A percentile compares a stretch with the other conserved stretches of the same genome.
phyloP scores from a whole-genome alignment of 2,329 filamentous ascomycete species.

The Simplicillium sp. region DNA sequence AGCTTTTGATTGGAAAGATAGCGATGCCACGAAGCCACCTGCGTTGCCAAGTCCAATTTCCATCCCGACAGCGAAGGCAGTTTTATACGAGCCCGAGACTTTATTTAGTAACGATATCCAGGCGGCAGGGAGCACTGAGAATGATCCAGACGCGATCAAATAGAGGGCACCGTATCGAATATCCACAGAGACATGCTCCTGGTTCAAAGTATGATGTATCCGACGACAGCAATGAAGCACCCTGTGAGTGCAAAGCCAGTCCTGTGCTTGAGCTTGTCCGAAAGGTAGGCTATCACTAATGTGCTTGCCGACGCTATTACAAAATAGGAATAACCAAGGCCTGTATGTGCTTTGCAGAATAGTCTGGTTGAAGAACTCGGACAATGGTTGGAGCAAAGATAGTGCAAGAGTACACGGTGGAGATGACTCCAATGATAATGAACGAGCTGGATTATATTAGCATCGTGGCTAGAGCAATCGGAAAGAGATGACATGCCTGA shows the following conservation, averaged over 20 bases:
- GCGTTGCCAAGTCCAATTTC: slow-evolving; percentile 6
- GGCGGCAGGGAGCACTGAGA: slow-evolving; percentile 4
- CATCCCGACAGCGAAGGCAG: slow-evolving; percentile 6
- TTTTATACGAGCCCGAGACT: slow-evolving; percentile 5
- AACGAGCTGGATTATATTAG: slow-evolving; percentile 2
- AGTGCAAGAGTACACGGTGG: slow-evolving; percentile 5
- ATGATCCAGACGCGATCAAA: slow-evolving; percentile 3
- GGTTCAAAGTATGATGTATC: slow-evolving; percentile 5
- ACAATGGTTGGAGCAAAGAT: slow-evolving; percentile 6
- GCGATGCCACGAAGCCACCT: slow-evolving; percentile 5
- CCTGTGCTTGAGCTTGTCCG: slow-evolving; percentile 3
- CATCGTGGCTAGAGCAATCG: background rate
- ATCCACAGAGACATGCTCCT: slow-evolving; percentile 1
- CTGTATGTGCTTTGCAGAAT: slow-evolving; percentile 3
- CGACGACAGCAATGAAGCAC: slow-evolving; percentile 3
- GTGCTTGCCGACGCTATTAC: slow-evolving; percentile 3
- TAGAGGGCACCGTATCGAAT: slow-evolving; percentile 5
- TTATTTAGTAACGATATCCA: slow-evolving; percentile 7
- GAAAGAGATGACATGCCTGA: too few species aligned
- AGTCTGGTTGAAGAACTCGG: slow-evolving; percentile 1
- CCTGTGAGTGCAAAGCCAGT: slow-evolving; percentile 3
- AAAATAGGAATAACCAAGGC: slow-evolving; percentile 5
- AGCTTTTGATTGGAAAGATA: background rate
- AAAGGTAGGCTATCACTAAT: slow-evolving; percentile 4
- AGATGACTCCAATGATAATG: slow-evolving; percentile 4